These are phyloP conservation scores for Melaleuca alternifolia DNA, from an alignment of 345 rosid species.

Conservation along the genomic window DNA sequence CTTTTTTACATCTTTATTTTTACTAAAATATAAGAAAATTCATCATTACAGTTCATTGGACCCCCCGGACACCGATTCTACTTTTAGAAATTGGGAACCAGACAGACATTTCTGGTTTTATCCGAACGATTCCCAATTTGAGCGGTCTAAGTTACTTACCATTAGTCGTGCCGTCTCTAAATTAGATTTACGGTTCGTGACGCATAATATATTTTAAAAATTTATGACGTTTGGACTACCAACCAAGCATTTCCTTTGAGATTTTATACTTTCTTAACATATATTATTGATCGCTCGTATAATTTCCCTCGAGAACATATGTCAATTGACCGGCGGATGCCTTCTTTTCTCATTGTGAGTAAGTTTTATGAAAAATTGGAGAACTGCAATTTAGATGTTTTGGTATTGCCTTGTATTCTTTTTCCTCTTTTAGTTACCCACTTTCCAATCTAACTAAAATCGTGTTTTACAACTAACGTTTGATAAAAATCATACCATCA, in stretches of 20 bases:
- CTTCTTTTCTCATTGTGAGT: not conserved
- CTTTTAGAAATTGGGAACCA: too few relatives aligned
- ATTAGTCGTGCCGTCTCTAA: not conserved
- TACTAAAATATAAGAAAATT: too few relatives aligned
- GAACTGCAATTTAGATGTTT: not conserved
- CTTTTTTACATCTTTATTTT: too few relatives aligned
- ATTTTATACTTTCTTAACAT: not conserved
- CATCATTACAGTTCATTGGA: too few relatives aligned
- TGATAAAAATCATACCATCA: not conserved
- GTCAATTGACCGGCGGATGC: not conserved
- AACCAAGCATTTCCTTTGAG: not conserved
- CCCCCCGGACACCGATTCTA: too few relatives aligned
- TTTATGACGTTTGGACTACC: accelerated
- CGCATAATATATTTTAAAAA: too few relatives aligned
- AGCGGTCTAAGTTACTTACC: too few relatives aligned
- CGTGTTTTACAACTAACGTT: accelerated
- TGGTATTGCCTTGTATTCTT: not conserved
- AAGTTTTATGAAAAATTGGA: not conserved
- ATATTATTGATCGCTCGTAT: not conserved
- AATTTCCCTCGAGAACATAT: not conserved
- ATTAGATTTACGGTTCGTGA: not conserved
- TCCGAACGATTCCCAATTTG: too few relatives aligned
- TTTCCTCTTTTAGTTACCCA: not conserved
- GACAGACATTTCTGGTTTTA: too few relatives aligned
- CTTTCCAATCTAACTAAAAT: not conserved